Evolutionary conservation across 345 rosid genomes (phyloP).

Genomic region (Lepidium africanum): DNA sequence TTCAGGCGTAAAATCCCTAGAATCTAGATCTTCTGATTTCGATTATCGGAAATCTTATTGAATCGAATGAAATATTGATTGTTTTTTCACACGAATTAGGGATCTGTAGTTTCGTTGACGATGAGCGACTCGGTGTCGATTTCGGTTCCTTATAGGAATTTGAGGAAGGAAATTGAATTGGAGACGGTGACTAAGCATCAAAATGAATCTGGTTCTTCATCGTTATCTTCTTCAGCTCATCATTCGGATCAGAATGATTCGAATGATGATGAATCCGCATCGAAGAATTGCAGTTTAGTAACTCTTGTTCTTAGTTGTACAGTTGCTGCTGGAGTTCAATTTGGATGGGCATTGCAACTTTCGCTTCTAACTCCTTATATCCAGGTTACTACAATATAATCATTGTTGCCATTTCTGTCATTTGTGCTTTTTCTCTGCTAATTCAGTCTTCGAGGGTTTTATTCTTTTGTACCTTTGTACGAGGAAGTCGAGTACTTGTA

Average conservation of each 20-base stretch:
- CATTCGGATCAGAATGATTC: constrained; percentile 23
- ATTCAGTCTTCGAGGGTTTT: background rate
- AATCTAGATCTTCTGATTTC: background rate
- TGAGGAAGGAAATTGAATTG: constrained; percentile 59
- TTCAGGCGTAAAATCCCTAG: background rate
- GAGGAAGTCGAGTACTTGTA: background rate
- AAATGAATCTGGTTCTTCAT: constrained; percentile 30
- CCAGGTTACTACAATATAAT: constrained; percentile 41
- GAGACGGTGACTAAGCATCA: constrained; percentile 51
- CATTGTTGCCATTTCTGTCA: background rate
- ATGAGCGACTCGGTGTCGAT: constrained; percentile 36
- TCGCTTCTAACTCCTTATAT: constrained; percentile 92
- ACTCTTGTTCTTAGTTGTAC: constrained; percentile 76
- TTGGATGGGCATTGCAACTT: constrained; percentile 98
- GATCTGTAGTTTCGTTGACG: constrained; percentile 6
- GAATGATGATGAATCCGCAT: constrained; percentile 4
- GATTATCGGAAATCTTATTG: background rate
- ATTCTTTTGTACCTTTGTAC: background rate
- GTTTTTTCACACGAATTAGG: background rate
- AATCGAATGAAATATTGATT: background rate
- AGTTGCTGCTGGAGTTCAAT: constrained; percentile 92
- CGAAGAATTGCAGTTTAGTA: constrained; percentile 44
- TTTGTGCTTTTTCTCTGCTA: background rate
- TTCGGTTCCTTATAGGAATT: constrained; percentile 62
- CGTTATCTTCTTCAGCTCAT: constrained; percentile 23